These are phyloP conservation scores for Cokeromyces recurvatus DNA, from an alignment of 371 early-diverging fungal species.

Conservation along the genomic window DNA sequence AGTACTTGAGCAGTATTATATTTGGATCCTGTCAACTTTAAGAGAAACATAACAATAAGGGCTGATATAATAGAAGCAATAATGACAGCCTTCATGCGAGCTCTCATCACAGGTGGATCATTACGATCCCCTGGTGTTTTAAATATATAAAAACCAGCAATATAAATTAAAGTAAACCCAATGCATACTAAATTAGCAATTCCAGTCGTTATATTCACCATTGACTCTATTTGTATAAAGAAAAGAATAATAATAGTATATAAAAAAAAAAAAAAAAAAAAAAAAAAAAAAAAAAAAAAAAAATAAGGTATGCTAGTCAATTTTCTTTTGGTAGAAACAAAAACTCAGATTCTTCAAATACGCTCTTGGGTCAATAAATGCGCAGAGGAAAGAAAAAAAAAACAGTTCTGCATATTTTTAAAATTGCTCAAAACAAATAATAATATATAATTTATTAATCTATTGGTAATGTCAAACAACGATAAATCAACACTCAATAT, in stretches of 20 bases:
- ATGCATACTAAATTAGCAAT: conserved; percentile 33
- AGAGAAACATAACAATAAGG: conserved; percentile 18
- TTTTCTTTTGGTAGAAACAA: background rate
- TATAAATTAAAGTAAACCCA: conserved; percentile 29
- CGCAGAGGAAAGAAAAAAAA: too few species aligned
- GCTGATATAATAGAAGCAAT: conserved; percentile 21
- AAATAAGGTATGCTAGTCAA: background rate
- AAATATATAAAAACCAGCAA: conserved; percentile 39
- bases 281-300: background rate
- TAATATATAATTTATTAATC: too few species aligned
- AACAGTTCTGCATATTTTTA: too few species aligned
- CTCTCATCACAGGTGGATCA: conserved; percentile 33
- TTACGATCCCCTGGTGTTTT: conserved; percentile 21
- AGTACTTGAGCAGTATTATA: background rate
- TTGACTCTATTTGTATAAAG: too few species aligned
- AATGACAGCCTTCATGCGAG: conserved; percentile 33
- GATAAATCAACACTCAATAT: background rate
- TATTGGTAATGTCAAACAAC: too few species aligned
- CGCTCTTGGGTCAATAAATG: too few species aligned
- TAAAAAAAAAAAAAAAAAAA: background rate
- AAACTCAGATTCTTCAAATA: too few species aligned
- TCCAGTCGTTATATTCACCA: background rate
- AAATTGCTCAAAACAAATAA: too few species aligned
- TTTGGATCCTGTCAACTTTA: too few species aligned
- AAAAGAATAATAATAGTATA: too few species aligned